Evolutionary conservation across 1,284 basidiomycete genomes (phyloP), one percentile per base, ranked within the genome.

Genomic region (Testicularia cyperi): DNA sequence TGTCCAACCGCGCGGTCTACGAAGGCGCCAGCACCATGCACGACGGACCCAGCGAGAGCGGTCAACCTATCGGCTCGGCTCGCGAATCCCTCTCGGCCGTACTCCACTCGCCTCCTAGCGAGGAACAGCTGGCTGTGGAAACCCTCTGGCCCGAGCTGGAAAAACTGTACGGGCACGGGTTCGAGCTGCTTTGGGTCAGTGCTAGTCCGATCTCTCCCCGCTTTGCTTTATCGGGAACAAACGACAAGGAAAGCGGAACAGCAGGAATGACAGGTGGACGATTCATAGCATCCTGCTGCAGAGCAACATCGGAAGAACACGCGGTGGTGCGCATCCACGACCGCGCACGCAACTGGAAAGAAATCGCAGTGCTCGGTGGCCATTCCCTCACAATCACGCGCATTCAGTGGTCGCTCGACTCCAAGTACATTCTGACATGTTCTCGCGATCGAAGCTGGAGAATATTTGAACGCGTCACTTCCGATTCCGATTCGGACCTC

Each of bases 121-220:
- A 83, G 57, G 82, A 82, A 44, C 79, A 82, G 77, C 82, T 98
- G 1, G 85, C 88, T 0, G 83, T 85, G 0, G 82, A 84, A 12
- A 97, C 94, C 0, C 82, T 98, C 0, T 99, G 95, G 95, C 94
- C 94, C 0, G 95, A 98, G 57, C 68, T 86, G 1, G 94, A 98
- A 72, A 99, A 98, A 77, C 81, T 99, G 2, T 99, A 96, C 76
- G 95, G 94, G 1, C 95, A 98, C 77, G 92, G 92, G 24, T 97
- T 96, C 74, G 95, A 98, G 82, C 87, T 90, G 60, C 36, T 53
- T n/a, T 45, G 38, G 14, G 52, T 53, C 43, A 64, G 24, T n/a
- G 57, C 44, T 15, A 65, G 60, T 20, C 47, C 48, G n/a, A 3
- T 41, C 8, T 38, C 46, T 22, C 51, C 43, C 1, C n/a, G n/a